A percentile compares a stretch with the other conserved stretches of the same genome.
Conservation (phyloP, 106 monocot species). For the Triglochin maritima region DNA sequence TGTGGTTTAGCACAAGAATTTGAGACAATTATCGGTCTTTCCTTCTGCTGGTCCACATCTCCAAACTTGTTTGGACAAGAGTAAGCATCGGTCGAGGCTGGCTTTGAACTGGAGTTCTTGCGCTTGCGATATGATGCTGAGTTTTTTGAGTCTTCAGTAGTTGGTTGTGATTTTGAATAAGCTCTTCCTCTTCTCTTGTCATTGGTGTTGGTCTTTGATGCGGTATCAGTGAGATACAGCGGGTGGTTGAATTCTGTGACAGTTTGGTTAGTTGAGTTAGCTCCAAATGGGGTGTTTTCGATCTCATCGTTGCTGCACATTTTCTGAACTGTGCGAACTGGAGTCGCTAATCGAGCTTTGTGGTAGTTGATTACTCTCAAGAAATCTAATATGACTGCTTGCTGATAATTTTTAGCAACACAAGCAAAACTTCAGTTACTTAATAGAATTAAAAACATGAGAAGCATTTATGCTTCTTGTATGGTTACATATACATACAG, state of each 20-base stretch:
- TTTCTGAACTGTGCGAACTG: conserved; percentile 89
- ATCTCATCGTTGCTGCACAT: conserved; percentile 48
- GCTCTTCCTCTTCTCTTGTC: conserved; percentile 32
- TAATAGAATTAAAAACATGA: no score
- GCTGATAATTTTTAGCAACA: not conserved
- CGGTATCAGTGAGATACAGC: conserved; percentile 55
- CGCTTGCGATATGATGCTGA: conserved; percentile 23
- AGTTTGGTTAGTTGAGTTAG: conserved; percentile 31
- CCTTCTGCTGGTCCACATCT: not conserved
- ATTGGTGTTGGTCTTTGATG: conserved; percentile 38
- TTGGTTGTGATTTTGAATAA: conserved; percentile 33
- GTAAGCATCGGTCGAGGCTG: not conserved
- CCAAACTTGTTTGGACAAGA: not conserved
- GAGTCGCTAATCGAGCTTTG: conserved; percentile 82
- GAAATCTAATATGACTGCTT: conserved; percentile 65
- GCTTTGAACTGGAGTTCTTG: conserved; percentile 11
- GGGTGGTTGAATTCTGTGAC: conserved; percentile 33
- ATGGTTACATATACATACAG: no score
- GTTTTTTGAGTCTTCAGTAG: conserved; percentile 13
- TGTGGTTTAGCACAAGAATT: not conserved
- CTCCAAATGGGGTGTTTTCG: conserved; percentile 65
- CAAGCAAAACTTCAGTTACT: no score
- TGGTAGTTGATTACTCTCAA: conserved; percentile 89
- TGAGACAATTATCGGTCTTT: not conserved
- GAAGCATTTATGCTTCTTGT: no score